Base-by-base conservation (phyloP, 2,329 filamentous ascomycete genomes). In the Sporothrix euskadiensis region DNA sequence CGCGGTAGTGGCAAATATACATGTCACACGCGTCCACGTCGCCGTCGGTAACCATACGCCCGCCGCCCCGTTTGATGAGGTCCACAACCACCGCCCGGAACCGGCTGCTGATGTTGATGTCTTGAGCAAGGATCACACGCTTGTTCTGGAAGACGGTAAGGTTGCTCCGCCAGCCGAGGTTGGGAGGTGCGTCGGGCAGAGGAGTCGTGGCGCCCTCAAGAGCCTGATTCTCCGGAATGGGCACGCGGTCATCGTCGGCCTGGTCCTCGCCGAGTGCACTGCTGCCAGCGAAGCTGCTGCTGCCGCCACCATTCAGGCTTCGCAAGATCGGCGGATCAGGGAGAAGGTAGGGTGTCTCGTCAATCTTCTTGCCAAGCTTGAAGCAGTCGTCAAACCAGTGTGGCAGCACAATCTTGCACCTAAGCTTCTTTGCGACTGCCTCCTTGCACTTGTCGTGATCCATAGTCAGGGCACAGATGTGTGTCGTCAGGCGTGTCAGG, bases 331-430 rank as follows among this genome's bases (percentile, higher is more conserved):
- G 93, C 1, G 96, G 92, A 76, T 98, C 86, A 1, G 96, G 96
- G 0, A 98, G 86, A 26, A 89, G 83, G 79, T 99, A 99, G 0
- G 96, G 96, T 7, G 85, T 84, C 80, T 99, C 96, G 77, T 93
- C 92, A 77, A 99, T 98, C 74, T 93, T 90, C 81, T 94, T 94
- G 69, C 95, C 94, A 39, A 99, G 88, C 81, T 93, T 96, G 77
- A 99, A 88, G 82, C 96, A 99, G 80, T 98, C 95, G 78, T 98
- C 95, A 79, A 99, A 98, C 93, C 96, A 98, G 80, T 98, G 96
- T 52, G 96, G 96, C 71, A 99, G 85, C 22, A 99, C 93, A 74
- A 98, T 91, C 81, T 94, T 94, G 81, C 89, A 89, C 72, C 89
- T 89, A 71, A 93, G 84, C 1, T 87, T 87, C 81, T 91, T 97